phyloP scores from a whole-genome alignment of 2,329 filamentous ascomycete species.

The Emergomyces africanus region DNA sequence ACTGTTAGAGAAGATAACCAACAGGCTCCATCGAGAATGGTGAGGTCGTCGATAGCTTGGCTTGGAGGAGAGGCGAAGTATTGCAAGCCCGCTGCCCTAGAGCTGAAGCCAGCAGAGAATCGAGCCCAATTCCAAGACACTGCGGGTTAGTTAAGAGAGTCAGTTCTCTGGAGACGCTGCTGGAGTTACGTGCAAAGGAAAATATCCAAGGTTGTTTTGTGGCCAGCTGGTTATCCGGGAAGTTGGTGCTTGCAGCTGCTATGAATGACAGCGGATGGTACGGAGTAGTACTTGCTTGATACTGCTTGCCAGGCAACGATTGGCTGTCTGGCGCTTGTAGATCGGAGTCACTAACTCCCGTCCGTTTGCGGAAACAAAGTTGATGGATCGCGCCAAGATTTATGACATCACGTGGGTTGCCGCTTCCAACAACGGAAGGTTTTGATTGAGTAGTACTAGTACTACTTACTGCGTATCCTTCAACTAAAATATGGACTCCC shows the following conservation, averaged over 20 bases:
- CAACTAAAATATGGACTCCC: not conserved
- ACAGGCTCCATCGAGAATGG: conserved; percentile 21
- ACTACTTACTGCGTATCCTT: too few species aligned
- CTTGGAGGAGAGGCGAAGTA: not conserved
- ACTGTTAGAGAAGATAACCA: conserved; percentile 19
- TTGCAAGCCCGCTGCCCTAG: not conserved
- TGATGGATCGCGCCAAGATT: not conserved
- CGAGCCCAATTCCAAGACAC: not conserved
- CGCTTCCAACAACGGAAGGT: too few species aligned
- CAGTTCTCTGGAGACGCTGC: not conserved
- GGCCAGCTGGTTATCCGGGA: not conserved
- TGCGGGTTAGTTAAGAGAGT: not conserved
- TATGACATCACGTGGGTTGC: not conserved
- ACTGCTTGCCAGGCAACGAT: not conserved
- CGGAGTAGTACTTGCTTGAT: not conserved
- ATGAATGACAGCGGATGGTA: not conserved
- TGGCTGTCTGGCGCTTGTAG: not conserved
- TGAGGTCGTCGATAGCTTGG: conserved; percentile 8
- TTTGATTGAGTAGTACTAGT: too few species aligned
- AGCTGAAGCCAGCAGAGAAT: not conserved
- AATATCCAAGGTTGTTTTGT: not conserved
- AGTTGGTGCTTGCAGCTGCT: not conserved
- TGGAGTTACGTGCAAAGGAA: not conserved
- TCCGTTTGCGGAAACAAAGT: not conserved
- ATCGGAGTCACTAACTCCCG: not conserved